Base-by-base conservation (phyloP, 1,139 yeast species). In the Nakaseomyces kungkrabaensis region DNA sequence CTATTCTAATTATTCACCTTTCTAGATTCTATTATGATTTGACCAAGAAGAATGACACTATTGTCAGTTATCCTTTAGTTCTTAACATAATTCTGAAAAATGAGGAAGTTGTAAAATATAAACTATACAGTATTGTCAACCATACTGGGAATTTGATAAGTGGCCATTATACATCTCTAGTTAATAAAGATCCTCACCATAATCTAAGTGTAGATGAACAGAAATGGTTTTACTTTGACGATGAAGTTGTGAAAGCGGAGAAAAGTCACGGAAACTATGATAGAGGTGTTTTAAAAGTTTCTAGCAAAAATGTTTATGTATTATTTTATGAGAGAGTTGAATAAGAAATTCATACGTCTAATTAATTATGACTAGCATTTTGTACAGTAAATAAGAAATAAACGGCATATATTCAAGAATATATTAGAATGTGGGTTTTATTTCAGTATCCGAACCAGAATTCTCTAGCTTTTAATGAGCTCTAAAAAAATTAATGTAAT, bases 211-310 rank as follows among this genome's bases (percentile, higher is more conserved):
- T 65, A 1, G 54, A 59, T 8, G 59, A 61, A 7, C 72, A 71
- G 55, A 66, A 75, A 56, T 84, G 92, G 92, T 81, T 84, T 60
- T 75, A 77, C 52, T 85, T 84, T 65, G 92, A 85, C 60, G 94
- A 85, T 63, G 88, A 80, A 52, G 67, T 70, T 43, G 81, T 82
- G 1, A 75, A 75, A 46, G 54, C 54, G 50, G 72, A 72, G 7
- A 72, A 73, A 46, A 69, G 71, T 22, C 80, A 78, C 56, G 82
- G 84, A 10, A 69, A 70, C 48, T 58, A 68, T 13, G 66, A 65
- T 47, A 68, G 67, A 33, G 71, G 69, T 38, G 71, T 68, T 47
- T 69, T 70, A 13, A 70, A 72, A 34, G 66, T 76, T 51, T 68
- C 69, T 17, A 76, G 81, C 43, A 72, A 76, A 44, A 85, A 82